A percentile compares a stretch with the other conserved stretches of the same genome.
phyloP scores from a whole-genome alignment of 139 green algal genomes.

The Nannochloris sp. region DNA sequence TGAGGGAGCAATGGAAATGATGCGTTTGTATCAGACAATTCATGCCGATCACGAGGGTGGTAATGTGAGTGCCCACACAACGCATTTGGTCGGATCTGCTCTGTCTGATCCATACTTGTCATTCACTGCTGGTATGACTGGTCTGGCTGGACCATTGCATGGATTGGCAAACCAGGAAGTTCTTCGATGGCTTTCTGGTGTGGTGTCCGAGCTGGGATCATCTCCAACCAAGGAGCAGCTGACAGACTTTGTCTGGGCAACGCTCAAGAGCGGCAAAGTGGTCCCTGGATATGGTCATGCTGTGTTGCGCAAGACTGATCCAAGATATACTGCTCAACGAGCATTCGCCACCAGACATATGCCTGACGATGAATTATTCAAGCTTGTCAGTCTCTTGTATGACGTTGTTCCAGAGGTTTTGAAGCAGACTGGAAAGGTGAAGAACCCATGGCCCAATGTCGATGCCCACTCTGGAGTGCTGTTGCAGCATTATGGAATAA shows the following conservation, averaged over 20 bases:
- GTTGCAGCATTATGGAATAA: constrained; percentile 92
- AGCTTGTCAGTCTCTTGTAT: constrained; percentile 78
- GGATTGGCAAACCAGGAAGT: constrained; percentile 98
- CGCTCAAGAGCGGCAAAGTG: constrained; percentile 87
- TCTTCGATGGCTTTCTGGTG: constrained; percentile 75
- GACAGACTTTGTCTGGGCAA: constrained; percentile 78
- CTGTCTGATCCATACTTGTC: constrained; percentile 95
- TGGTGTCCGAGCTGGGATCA: constrained; percentile 61
- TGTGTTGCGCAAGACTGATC: constrained; percentile 95
- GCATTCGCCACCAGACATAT: constrained; percentile 76
- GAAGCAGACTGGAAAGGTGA: constrained; percentile 85
- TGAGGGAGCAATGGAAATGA: constrained; percentile 74
- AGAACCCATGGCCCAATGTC: constrained; percentile 99
- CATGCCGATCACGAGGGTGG: constrained; percentile 87
- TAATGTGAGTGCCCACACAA: constrained; percentile 92
- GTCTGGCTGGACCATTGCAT: constrained; percentile 92
- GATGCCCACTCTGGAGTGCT: constrained; percentile 94
- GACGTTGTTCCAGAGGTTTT: constrained; percentile 92
- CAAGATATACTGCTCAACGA: constrained; percentile 86
- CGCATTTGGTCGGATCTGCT: constrained; percentile 87
- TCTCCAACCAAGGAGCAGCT: constrained; percentile 76
- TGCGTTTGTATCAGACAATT: constrained; percentile 97
- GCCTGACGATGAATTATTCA: constrained; percentile 88
- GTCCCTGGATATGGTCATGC: constrained; percentile 96
- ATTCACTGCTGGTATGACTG: constrained; percentile 86